Conservation (phyloP, 2,329 filamentous ascomycete species). For the Huntiella omanensis region DNA sequence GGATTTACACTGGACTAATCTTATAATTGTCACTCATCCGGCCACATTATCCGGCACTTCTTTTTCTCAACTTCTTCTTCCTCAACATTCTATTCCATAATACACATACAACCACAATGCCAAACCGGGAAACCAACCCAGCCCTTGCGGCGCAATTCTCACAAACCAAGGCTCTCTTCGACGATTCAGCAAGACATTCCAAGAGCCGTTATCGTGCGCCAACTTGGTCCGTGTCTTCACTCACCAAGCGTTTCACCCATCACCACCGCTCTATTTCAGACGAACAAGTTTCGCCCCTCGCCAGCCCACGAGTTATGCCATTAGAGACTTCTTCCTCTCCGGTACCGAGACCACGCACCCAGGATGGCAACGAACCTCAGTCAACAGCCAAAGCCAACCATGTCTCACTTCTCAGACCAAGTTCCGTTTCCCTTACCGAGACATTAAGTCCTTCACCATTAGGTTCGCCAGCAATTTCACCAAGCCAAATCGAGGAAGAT, state of each 20-base stretch:
- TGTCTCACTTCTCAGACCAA: no score
- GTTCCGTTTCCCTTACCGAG: no score
- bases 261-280: slow-evolving; percentile 11
- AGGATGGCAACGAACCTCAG: no score
- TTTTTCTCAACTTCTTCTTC: neutral
- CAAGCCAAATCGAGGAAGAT: no score
- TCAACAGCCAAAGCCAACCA: no score
- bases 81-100: no score
- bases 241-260: slow-evolving; percentile 8
- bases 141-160: neutral
- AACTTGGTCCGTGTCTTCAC: slow-evolving; percentile 2
- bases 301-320: slow-evolving; percentile 1
- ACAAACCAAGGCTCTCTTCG: slow-evolving; percentile 6
- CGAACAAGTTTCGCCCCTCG: slow-evolving; percentile 6
- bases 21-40: neutral
- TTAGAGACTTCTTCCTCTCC: no score
- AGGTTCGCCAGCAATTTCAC: no score
- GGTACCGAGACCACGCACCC: no score
- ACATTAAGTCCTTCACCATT: no score
- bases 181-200: slow-evolving; percentile 1
- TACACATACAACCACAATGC: neutral
- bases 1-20: no score
- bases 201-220: slow-evolving; percentile 8
- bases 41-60: neutral
- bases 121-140: no score